Evolutionary conservation across 805 yeast genomes (phyloP).

Genomic region (Kuraishia molischiana): DNA sequence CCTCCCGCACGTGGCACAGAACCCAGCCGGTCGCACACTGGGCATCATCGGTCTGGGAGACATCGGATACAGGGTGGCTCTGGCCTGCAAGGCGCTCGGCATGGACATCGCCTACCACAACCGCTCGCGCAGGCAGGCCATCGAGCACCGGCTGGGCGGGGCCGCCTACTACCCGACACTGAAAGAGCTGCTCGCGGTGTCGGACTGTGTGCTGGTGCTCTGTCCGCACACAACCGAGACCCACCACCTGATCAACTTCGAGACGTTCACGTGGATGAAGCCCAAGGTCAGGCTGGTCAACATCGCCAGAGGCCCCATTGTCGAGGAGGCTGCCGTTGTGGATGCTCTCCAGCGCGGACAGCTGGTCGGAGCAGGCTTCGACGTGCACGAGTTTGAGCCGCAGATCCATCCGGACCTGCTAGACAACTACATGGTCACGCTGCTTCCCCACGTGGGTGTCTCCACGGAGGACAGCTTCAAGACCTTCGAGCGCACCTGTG

Average conservation of each 20-base stretch:
- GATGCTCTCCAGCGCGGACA: conserved; percentile 30
- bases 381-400: conserved; percentile 33
- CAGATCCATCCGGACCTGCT: conserved; percentile 21
- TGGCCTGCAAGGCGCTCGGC: conserved; percentile 30
- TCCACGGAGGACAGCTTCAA: conserved; percentile 24
- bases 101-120: conserved; percentile 33
- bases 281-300: conserved; percentile 20
- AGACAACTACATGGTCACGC: conserved; percentile 23
- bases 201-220: conserved; percentile 24
- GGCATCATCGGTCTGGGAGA: conserved; percentile 41
- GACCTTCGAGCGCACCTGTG: conserved; percentile 27
- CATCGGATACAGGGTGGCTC: conserved; percentile 33
- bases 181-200: conserved; percentile 16
- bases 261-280: conserved; percentile 19
- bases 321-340: conserved; percentile 26
- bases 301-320: conserved; percentile 31
- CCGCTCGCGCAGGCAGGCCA: conserved; percentile 19
- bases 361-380: conserved; percentile 31
- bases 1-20: conserved; percentile 23
- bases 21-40: conserved; percentile 30
- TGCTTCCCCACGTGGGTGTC: conserved; percentile 28
- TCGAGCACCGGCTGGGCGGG: conserved; percentile 22
- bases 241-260: conserved; percentile 23
- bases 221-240: conserved; percentile 31
- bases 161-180: conserved; percentile 15